Evolutionary conservation across 495 filamentous ascomycete species (phyloP), one percentile per base, ranked within the genome.

Genomic region (Podospora pseudopauciseta): DNA sequence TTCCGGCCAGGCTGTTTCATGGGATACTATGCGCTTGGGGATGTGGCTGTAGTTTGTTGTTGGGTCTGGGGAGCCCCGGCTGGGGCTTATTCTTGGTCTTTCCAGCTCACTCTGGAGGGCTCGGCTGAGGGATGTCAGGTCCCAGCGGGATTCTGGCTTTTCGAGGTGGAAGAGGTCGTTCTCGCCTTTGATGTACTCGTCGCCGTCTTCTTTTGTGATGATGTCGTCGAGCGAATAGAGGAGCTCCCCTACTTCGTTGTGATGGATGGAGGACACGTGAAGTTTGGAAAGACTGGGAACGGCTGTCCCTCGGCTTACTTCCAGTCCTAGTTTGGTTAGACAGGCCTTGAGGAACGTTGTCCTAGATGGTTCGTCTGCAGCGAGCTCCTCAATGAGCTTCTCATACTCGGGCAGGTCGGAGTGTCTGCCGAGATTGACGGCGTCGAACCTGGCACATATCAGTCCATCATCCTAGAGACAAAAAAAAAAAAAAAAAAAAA

Each of bases 141-240:
- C 87, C 87, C 88, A 94, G 28, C 83, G 79, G 0, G 87, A 88
- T 39, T 80, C 79, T 62, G 79, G 78, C 64, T 82, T 83, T 65
- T 93, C 86, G 28, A 99, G 79, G 57, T 88, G 87, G 75, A 99
- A 98, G 5, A 86, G 89, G 73, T 99, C 95, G 70, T 91, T 90
- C 65, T 95, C 91, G 28, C 88, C 92, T 75, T 90, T 90, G 69
- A 99, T 89, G 74, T 88, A 91, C 65, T 93, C 88, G 64, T 89
- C 84, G 2, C 84, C 85, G 55, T 88, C 85, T 60, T 92, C 88
- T 53, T 81, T 82, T 7, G 85, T 88, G 68, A 92, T 88, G 63
- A 90, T 86, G 19, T 91, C 89, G 65, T 86, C 81, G 77, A 90
- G 87, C 3, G 86, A 84, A 54, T 81, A 79, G 19, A 96, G 69